Percentiles rank a stretch among this genome's conserved stretches.
phyloP scores from a whole-genome alignment of 2,329 filamentous ascomycete genomes.

The Cercospora canescens region DNA sequence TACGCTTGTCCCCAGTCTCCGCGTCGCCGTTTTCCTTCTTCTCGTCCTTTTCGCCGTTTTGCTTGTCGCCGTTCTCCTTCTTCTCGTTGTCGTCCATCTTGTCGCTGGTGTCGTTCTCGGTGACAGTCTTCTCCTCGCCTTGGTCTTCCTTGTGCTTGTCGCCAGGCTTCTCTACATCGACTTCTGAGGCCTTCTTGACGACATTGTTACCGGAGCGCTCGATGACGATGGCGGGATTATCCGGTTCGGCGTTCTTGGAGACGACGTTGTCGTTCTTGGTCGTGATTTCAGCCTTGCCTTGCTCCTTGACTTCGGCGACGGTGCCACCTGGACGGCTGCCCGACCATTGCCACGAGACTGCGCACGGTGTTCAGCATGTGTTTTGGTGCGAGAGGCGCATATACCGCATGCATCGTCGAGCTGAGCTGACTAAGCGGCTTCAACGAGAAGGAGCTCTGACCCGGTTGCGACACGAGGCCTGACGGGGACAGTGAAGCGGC shows the following conservation, averaged over 20 bases:
- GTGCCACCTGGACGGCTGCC: slow-evolving; percentile 57
- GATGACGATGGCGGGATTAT: slow-evolving; percentile 62
- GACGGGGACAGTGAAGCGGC: slow-evolving; percentile 2
- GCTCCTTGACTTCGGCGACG: slow-evolving; percentile 57
- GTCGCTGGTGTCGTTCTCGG: slow-evolving; percentile 24
- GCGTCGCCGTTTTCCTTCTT: slow-evolving; percentile 30
- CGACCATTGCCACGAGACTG: slow-evolving; percentile 66
- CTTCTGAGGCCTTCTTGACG: slow-evolving; percentile 62
- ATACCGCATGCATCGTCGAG: slow-evolving; percentile 3
- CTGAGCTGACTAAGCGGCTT: slow-evolving; percentile 26
- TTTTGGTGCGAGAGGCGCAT: neutral
- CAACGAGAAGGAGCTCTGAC: slow-evolving; percentile 13
- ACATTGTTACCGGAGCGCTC: slow-evolving; percentile 63
- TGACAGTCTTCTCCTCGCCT: slow-evolving; percentile 28
- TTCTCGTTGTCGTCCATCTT: slow-evolving; percentile 33
- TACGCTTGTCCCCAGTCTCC: slow-evolving; percentile 33
- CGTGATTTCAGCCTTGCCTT: slow-evolving; percentile 61
- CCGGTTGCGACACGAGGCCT: slow-evolving; percentile 18
- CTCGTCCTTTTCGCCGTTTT: slow-evolving; percentile 34
- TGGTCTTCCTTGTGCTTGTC: slow-evolving; percentile 41
- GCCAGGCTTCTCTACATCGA: slow-evolving; percentile 55
- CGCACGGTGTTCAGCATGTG: slow-evolving; percentile 12
- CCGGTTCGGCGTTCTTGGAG: slow-evolving; percentile 61
- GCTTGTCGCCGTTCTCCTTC: slow-evolving; percentile 39
- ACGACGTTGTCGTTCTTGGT: slow-evolving; percentile 64